Percentiles rank a stretch among this genome's conserved stretches.
These are phyloP conservation scores for Rosa lucieae DNA, from an alignment of 306 rosid species.

Conservation along the genomic window DNA sequence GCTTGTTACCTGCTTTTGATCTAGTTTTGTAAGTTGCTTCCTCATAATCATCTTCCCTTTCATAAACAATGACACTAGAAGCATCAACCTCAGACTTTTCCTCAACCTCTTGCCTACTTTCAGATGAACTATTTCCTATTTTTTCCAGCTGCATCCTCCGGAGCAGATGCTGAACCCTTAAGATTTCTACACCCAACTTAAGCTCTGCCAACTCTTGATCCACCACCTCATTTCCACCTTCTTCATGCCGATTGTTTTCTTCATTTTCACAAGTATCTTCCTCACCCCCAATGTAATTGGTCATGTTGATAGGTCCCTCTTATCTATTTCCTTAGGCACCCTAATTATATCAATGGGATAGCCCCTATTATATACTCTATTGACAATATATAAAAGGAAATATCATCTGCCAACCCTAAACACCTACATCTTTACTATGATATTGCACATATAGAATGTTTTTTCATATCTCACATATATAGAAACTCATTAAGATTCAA, in stretches of 20 bases:
- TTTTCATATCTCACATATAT: not conserved
- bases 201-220: not conserved
- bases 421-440: not conserved
- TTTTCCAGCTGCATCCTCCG: not conserved
- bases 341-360: not conserved
- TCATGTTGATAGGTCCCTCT: not conserved
- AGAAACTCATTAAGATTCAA: not conserved
- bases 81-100: not conserved
- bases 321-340: not conserved
- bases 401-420: not conserved
- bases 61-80: not conserved
- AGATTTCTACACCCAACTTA: not conserved
- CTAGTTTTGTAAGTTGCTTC: not conserved
- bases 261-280: not conserved
- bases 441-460: not conserved
- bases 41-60: not conserved
- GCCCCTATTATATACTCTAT: constrained; percentile 3
- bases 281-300: not conserved
- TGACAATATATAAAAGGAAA: not conserved
- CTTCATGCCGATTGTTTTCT: not conserved
- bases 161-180: not conserved
- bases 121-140: not conserved
- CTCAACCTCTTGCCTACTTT: not conserved
- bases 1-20: not conserved
- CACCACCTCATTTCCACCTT: not conserved